phyloP scores from a whole-genome alignment of 2,329 filamentous ascomycete genomes.

The Beauveria scarabaeidicola region DNA sequence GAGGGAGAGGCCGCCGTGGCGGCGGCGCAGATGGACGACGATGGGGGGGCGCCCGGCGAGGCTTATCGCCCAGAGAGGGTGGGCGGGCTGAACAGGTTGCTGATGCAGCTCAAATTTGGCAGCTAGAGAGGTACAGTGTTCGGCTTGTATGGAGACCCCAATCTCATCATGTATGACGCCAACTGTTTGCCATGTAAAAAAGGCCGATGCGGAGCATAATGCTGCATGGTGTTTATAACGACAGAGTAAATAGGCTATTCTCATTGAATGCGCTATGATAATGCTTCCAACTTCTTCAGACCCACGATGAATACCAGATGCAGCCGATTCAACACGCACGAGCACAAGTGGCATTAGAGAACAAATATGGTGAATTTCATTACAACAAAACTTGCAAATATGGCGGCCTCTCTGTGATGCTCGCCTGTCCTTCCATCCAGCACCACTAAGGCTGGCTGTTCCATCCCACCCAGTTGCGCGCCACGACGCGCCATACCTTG shows the following conservation, averaged over 20 bases:
- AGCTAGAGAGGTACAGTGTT: constrained; percentile 12
- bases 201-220: neutral
- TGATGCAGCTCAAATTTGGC: constrained; percentile 83
- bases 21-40: constrained; percentile 34
- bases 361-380: neutral
- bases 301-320: neutral
- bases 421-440: constrained; percentile 16
- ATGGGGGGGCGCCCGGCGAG: constrained; percentile 23
- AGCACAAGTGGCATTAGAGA: neutral
- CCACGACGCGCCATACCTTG: constrained; percentile 95
- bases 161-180: neutral
- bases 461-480: constrained; percentile 88
- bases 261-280: neutral
- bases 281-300: neutral
- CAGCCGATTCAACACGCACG: neutral
- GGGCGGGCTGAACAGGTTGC: constrained; percentile 70
- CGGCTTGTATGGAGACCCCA: too few species aligned
- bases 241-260: neutral
- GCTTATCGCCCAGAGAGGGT: constrained; percentile 62
- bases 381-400: constrained; percentile 11
- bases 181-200: neutral
- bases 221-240: neutral
- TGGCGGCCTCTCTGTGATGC: constrained; percentile 3
- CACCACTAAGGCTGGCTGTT: constrained; percentile 48
- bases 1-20: constrained; percentile 24